These are phyloP conservation scores for Ballota nigra DNA, from an alignment of 257 asterid species.

Conservation along the genomic window DNA sequence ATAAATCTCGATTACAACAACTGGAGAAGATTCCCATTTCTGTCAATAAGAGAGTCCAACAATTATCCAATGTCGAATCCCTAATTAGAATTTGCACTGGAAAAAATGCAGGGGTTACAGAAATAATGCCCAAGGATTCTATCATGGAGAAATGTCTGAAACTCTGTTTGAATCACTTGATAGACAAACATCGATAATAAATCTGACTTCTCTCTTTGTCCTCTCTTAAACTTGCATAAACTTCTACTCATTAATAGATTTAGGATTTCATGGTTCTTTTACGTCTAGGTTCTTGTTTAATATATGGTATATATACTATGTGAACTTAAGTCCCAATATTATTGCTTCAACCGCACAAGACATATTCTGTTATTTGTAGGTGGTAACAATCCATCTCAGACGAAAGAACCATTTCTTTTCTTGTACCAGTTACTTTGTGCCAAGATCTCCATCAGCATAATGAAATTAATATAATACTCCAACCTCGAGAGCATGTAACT, in stretches of 20 bases:
- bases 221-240: neutral
- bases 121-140: neutral
- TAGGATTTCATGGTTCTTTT: conserved; percentile 3
- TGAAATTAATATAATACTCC: conserved; percentile 4
- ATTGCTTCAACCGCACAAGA: neutral
- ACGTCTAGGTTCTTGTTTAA: conserved; percentile 10
- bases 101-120: neutral
- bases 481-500: conserved; percentile 5
- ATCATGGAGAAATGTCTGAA: neutral
- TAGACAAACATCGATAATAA: neutral
- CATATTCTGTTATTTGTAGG: neutral
- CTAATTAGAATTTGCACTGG: neutral
- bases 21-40: neutral
- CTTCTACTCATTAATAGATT: neutral
- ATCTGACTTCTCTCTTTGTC: neutral
- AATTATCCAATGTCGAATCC: neutral
- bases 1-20: neutral
- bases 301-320: neutral
- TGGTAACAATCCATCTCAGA: neutral
- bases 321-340: neutral
- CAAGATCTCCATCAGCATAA: conserved; percentile 14
- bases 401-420: neutral
- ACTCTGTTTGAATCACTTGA: neutral
- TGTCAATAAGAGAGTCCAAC: neutral
- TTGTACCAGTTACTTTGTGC: neutral